Evolutionary conservation across 331 rosid species (phyloP), one percentile per base, ranked within the genome.

Genomic region (Prunus yedoensis): DNA sequence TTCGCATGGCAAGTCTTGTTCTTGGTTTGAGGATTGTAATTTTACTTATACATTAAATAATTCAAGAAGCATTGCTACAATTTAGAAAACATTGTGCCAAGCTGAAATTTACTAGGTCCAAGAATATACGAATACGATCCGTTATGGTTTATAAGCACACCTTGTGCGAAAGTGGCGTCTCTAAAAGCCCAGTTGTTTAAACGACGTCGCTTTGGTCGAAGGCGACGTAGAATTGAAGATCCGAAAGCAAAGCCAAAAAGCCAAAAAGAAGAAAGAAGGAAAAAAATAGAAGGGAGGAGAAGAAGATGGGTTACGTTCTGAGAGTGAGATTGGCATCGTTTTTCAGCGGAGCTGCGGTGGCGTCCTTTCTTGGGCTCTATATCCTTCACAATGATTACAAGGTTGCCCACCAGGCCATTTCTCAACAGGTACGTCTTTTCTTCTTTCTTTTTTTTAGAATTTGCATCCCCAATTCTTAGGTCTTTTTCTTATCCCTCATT

Each of bases 281-380:
- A 20, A 64, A 0, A 23, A 16, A 13, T 10, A 45, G 20, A 73
- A 12, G 25, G 8, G 60, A 25, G 18, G 47, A 28, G 62, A 23
- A 17, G 38, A 62, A 73, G 73, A 94, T 94, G 99, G 99, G 99
- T 71, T 94, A 86, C 77, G 87, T 94, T 50, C 80, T 90, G 68
- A 73, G 99, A 65, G 99, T 90, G 73, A 84, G 97, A 87, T 79
- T 93, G 81, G 96, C 97, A 8, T 89, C 99, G 30, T 92, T 92
- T 84, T 92, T 92, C 81, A 74, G 88, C 12, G 99, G 99, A 7
- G 97, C 97, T 25, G 97, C 99, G 50, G 81, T 81, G 80, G 92
- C 97, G 70, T 90, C 99, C 79, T 84, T 87, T 75, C 75, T 78
- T 4, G 96, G 97, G 66, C 82, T 94, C 70, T 94, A 81, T 76